Conservation (phyloP, 148 eudicot genomes). For the Cornus suecica region DNA sequence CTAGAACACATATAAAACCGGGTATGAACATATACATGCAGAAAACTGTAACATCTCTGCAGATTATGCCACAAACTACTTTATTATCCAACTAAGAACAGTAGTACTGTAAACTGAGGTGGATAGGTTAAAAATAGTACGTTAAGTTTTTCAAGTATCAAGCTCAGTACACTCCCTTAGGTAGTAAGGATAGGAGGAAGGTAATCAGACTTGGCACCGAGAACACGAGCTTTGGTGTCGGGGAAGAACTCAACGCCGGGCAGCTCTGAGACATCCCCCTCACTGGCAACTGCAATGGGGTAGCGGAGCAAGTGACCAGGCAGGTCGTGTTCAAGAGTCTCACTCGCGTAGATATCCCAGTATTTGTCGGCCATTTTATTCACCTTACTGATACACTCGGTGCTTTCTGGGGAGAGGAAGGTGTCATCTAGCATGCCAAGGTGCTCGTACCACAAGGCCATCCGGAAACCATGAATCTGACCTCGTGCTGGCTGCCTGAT, state of each 20-base stretch:
- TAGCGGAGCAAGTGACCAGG: constrained; percentile 86
- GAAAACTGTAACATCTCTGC: not conserved
- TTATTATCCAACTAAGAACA: constrained; percentile 5
- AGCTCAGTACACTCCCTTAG: constrained; percentile 18
- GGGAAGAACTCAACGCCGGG: constrained; percentile 74
- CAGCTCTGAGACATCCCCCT: constrained; percentile 59
- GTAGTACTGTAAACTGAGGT: not conserved
- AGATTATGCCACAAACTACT: not conserved
- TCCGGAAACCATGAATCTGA: constrained; percentile 72
- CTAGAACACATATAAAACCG: constrained; percentile 2
- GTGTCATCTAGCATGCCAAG: constrained; percentile 74
- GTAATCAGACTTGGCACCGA: constrained; percentile 65
- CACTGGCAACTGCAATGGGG: constrained; percentile 61
- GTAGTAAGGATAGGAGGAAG: constrained; percentile 85
- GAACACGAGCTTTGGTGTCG: constrained; percentile 67
- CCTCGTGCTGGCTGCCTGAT: constrained; percentile 60
- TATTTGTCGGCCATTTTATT: constrained; percentile 59
- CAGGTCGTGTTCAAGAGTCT: constrained; percentile 51
- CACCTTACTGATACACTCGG: constrained; percentile 52
- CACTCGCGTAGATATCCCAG: constrained; percentile 66
- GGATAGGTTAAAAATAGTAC: too few relatives aligned
- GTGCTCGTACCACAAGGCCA: constrained; percentile 87
- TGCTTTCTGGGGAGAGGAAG: constrained; percentile 52
- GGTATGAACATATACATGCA: constrained; percentile 10
- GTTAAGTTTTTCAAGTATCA: not conserved